A percentile compares a stretch with the other conserved stretches of the same genome.
phyloP scores from a whole-genome alignment of 306 rosid species.

The Fragaria nilgerrensis region DNA sequence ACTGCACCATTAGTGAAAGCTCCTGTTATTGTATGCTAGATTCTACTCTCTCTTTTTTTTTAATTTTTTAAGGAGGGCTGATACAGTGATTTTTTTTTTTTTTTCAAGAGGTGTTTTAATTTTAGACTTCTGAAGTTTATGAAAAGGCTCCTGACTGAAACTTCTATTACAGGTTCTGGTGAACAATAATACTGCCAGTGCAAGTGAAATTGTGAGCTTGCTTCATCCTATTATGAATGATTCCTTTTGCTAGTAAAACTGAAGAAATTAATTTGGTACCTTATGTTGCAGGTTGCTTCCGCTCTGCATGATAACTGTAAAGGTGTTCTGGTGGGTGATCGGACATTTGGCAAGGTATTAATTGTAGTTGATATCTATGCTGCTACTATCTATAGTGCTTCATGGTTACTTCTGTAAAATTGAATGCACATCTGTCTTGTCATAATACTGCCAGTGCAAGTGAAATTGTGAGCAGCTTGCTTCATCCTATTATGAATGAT shows the following conservation, averaged over 20 bases:
- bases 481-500: conserved; percentile 22
- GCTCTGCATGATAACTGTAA: conserved; percentile 94
- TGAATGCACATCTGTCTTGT: neutral
- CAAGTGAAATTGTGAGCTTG: conserved; percentile 89
- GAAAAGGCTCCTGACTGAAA: conserved; percentile 26
- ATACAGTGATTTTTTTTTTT: neutral
- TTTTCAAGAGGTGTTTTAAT: neutral
- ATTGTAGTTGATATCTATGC: conserved; percentile 3
- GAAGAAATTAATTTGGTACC: neutral
- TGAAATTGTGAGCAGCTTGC: conserved; percentile 78
- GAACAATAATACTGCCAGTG: conserved; percentile 90
- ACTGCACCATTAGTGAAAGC: conserved; percentile 64
- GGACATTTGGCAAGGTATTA: conserved; percentile 86
- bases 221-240: conserved; percentile 18
- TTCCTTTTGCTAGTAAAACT: conserved; percentile 22
- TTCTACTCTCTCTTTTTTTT: neutral
- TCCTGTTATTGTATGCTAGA: conserved; percentile 69
- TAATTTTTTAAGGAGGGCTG: neutral
- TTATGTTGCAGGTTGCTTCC: conserved; percentile 89
- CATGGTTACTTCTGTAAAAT: neutral
- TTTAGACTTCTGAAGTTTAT: neutral
- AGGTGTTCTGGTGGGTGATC: conserved; percentile 94
- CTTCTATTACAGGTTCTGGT: conserved; percentile 75
- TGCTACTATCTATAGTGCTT: conserved; percentile 13
- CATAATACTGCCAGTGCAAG: conserved; percentile 94